Evolutionary conservation across 2,329 filamentous ascomycete genomes (phyloP).

Genomic region (Pleomassaria siparia): DNA sequence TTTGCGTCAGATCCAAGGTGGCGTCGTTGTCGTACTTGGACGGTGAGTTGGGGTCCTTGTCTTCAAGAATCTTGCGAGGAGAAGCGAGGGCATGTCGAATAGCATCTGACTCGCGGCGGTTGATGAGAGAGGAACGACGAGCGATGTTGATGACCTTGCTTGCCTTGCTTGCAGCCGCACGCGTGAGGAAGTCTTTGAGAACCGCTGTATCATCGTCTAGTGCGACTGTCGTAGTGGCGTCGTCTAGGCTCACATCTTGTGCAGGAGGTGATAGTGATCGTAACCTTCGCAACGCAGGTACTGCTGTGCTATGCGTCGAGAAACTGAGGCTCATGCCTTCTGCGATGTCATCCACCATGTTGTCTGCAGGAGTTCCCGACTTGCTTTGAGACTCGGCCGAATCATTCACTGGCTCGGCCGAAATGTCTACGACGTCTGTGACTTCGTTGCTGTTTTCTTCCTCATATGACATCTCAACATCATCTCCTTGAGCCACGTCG

Average conservation of each 20-base stretch:
- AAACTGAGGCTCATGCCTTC: slow-evolving; percentile 32
- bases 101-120: slow-evolving; percentile 51
- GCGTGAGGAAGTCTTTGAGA: slow-evolving; percentile 52
- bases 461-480: background rate
- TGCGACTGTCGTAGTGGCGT: slow-evolving; percentile 34
- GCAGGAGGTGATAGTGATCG: slow-evolving; percentile 34
- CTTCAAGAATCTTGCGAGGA: slow-evolving; percentile 47
- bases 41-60: slow-evolving; percentile 53
- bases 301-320: slow-evolving; percentile 11
- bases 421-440: background rate
- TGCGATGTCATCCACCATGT: slow-evolving; percentile 25
- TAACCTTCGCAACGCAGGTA: slow-evolving; percentile 24
- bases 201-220: slow-evolving; percentile 52
- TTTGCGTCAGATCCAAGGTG: slow-evolving; percentile 34
- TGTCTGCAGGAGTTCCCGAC: background rate
- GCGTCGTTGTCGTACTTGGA: slow-evolving; percentile 39
- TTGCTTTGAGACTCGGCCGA: background rate
- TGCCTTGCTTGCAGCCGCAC: slow-evolving; percentile 51
- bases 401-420: background rate
- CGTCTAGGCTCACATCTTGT: slow-evolving; percentile 24
- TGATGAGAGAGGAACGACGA: slow-evolving; percentile 47
- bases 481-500: background rate
- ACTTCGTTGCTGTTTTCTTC: background rate
- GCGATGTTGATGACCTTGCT: slow-evolving; percentile 36
- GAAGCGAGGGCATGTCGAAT: slow-evolving; percentile 51